These are phyloP conservation scores for Penicillium roqueforti DNA, from an alignment of 495 filamentous ascomycete genomes.

Conservation along the genomic window DNA sequence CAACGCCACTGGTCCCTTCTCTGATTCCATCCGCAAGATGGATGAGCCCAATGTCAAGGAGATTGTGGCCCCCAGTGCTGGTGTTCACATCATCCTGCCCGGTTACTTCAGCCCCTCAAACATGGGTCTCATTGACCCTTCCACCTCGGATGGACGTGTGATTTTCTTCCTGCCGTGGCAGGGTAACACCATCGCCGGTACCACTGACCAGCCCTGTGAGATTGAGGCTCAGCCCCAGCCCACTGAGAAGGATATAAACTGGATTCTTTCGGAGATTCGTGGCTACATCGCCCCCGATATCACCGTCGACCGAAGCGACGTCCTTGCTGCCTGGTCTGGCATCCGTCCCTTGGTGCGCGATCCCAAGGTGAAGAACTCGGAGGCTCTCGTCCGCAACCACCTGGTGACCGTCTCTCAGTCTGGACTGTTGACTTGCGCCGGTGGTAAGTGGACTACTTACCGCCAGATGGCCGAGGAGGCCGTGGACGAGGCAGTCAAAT, in stretches of 20 bases:
- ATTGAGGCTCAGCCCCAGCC: slow-evolving; percentile 82
- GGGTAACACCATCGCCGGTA: slow-evolving; percentile 97
- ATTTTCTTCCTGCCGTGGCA: slow-evolving; percentile 99
- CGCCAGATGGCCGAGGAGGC: slow-evolving; percentile 98
- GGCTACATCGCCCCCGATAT: slow-evolving; percentile 90
- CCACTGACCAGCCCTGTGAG: slow-evolving; percentile 82
- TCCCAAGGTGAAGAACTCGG: slow-evolving; percentile 87
- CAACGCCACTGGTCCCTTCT: slow-evolving; percentile 97
- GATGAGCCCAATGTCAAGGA: slow-evolving; percentile 71
- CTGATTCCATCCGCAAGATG: slow-evolving; percentile 87
- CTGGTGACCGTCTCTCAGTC: slow-evolving; percentile 81
- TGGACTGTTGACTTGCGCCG: slow-evolving; percentile 89
- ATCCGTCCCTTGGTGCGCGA: slow-evolving; percentile 93
- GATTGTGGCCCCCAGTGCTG: slow-evolving; percentile 90
- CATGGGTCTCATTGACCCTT: slow-evolving; percentile 95
- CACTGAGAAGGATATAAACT: slow-evolving; percentile 89
- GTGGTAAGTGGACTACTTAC: slow-evolving; percentile 99
- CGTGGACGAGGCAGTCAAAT: slow-evolving; percentile 81
- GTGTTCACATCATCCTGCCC: slow-evolving; percentile 91
- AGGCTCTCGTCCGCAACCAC: slow-evolving; percentile 94
- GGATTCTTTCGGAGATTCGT: slow-evolving; percentile 90
- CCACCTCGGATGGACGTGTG: slow-evolving; percentile 90
- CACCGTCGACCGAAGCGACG: slow-evolving; percentile 88
- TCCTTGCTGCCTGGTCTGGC: slow-evolving; percentile 93
- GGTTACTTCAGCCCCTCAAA: slow-evolving; percentile 92